Base-by-base conservation (phyloP, 2,329 filamentous ascomycete species). In the Penicillium griseofulvum region DNA sequence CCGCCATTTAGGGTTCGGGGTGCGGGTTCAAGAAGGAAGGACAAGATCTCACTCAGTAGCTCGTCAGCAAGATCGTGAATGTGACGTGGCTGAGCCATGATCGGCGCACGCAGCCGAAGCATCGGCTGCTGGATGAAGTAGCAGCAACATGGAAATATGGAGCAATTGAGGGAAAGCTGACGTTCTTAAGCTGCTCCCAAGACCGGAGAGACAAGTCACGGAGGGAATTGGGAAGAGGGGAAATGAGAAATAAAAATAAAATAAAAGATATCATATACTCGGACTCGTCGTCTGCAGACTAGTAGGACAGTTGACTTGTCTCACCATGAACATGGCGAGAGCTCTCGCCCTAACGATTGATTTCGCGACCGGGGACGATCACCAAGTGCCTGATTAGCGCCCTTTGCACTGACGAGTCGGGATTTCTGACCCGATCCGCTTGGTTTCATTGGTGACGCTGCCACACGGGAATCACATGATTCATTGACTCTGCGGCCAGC, bases 11-110 rank as follows among this genome's bases (percentile, higher is more conserved):
- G 37, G 17, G 47, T 52, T 57, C 37, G 61, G 33, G 38, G 47
- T 54, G 38, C 54, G 51, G 39, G 55, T 17, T 51, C 64, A 19
- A 71, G 52, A 22, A 74, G 49, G 42, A 68, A 73, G 14, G 62
- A 65, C 22, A 74, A 57, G 19, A 74, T 67, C 34, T 71, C 65
- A 52, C 58, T 68, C 49, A 74, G 60, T 39, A 74, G 54, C 59
- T 74, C 72, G 57, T 74, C 71, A 39, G 72, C 69, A 54, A 74
- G 64, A 58, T 69, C 59, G 38, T 66, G 62, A 64, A 74, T 71
- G 55, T 61, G 65, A 60, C 66, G 63, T 56, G 65, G 61, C 49
- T 56, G 61, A 57, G 68, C 63, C 71, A 74, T 73, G 58, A 53
- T 70, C 58, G 62, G 61, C 55, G 64, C 64, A 64, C 57, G 61